Percentiles rank a stretch among this genome's conserved stretches.
phyloP scores from a whole-genome alignment of 1,284 basidiomycete genomes.

The Puccinia novopanici region DNA sequence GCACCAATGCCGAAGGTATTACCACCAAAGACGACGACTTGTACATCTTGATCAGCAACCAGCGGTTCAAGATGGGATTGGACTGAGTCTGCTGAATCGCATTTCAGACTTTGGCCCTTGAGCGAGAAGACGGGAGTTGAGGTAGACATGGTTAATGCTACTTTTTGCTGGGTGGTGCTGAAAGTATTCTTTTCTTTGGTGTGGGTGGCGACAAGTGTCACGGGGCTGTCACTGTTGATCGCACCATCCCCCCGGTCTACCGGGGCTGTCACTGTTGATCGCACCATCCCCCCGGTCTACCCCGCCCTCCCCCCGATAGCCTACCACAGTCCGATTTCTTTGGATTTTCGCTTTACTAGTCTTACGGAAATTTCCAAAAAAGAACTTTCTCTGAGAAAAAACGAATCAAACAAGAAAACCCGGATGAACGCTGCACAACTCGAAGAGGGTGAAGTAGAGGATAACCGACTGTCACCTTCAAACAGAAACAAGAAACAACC shows the following conservation, averaged over 20 bases:
- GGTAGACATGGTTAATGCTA: background rate
- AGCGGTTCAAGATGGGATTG: conserved; percentile 73
- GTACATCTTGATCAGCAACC: conserved; percentile 68
- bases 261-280: no score
- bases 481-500: background rate
- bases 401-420: background rate
- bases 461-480: background rate
- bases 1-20: conserved; percentile 96
- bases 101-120: conserved; percentile 76
- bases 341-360: no score
- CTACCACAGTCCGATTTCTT: no score
- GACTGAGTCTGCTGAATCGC: conserved; percentile 77
- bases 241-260: no score
- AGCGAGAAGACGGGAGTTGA: conserved; percentile 64
- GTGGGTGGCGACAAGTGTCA: no score
- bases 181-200: background rate
- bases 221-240: no score
- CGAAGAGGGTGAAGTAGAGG: conserved; percentile 18
- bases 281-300: no score
- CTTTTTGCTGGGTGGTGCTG: background rate
- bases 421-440: background rate
- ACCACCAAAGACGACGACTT: conserved; percentile 89
- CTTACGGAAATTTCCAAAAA: no score
- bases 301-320: no score
- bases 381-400: background rate